Evolutionary conservation across 305 asterid genomes (phyloP).

Genomic region (Nicotiana rustica): DNA sequence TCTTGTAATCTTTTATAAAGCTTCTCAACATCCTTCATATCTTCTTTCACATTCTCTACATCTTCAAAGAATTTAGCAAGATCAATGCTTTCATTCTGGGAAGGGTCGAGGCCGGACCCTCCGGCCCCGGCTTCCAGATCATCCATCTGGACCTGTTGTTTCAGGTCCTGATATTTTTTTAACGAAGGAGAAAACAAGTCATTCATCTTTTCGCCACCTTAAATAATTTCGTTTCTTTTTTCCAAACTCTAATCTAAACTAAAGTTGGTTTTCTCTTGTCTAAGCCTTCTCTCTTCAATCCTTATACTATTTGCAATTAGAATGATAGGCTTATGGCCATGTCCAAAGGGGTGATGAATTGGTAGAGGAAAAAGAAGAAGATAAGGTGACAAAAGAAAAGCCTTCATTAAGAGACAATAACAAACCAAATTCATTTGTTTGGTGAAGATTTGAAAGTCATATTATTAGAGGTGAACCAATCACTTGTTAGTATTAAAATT

Average conservation of each 20-base stretch:
- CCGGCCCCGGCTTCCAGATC: conserved; percentile 59
- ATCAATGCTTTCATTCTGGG: conserved; percentile 42
- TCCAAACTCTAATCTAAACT: conserved; percentile 11
- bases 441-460: conserved; percentile 34
- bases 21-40: conserved; percentile 53
- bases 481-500: conserved; percentile 33
- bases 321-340: conserved; percentile 32
- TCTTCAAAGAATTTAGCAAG: conserved; percentile 51
- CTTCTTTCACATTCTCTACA: conserved; percentile 63
- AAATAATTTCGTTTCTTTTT: not conserved
- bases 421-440: conserved; percentile 38
- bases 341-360: conserved; percentile 39
- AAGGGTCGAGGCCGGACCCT: conserved; percentile 40
- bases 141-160: conserved; percentile 47
- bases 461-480: conserved; percentile 39
- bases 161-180: conserved; percentile 61
- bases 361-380: conserved; percentile 72
- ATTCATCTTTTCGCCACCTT: conserved; percentile 60
- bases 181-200: conserved; percentile 85
- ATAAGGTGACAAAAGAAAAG: conserved; percentile 65
- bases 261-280: conserved; percentile 35
- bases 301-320: conserved; percentile 38
- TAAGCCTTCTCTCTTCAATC: conserved; percentile 63
- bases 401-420: conserved; percentile 48
- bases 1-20: conserved; percentile 50